These are phyloP conservation scores for Cladosporium austrohemisphaericum DNA, from an alignment of 2,329 filamentous ascomycete genomes.

Conservation along the genomic window DNA sequence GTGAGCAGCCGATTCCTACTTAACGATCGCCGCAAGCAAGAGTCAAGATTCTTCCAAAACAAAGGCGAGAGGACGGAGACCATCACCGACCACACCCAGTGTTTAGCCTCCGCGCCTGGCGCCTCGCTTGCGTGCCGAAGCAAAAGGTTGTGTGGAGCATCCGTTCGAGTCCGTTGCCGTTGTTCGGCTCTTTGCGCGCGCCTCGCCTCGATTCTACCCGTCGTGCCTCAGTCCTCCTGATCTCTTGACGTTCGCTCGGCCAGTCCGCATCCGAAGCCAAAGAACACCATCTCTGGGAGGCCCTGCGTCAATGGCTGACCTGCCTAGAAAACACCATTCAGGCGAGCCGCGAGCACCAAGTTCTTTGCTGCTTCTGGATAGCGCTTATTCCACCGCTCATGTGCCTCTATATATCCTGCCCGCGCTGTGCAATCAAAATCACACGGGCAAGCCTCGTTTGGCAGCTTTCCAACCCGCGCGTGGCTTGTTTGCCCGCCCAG, in stretches of 20 bases:
- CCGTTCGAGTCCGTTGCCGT: not conserved
- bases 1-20: too few relatives aligned
- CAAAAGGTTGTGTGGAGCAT: not conserved
- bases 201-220: constrained; percentile 5
- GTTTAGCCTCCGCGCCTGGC: too few relatives aligned
- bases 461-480: not conserved
- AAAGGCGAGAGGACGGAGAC: too few relatives aligned
- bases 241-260: constrained; percentile 3
- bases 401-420: not conserved
- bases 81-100: too few relatives aligned
- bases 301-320: not conserved
- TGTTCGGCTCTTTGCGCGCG: too few relatives aligned
- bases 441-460: not conserved
- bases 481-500: not conserved
- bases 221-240: not conserved
- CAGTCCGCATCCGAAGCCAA: not conserved
- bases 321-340: too few relatives aligned
- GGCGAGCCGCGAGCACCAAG: too few relatives aligned
- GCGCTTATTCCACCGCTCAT: too few relatives aligned
- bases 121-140: constrained; percentile 14
- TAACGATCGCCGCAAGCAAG: too few relatives aligned
- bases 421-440: not conserved
- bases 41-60: too few relatives aligned
- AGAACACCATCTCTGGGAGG: not conserved
- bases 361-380: too few relatives aligned